A percentile compares a stretch with the other conserved stretches of the same genome.
Conservation (phyloP, 78 protist genomes). For the Dictyostelium discoideum region DNA sequence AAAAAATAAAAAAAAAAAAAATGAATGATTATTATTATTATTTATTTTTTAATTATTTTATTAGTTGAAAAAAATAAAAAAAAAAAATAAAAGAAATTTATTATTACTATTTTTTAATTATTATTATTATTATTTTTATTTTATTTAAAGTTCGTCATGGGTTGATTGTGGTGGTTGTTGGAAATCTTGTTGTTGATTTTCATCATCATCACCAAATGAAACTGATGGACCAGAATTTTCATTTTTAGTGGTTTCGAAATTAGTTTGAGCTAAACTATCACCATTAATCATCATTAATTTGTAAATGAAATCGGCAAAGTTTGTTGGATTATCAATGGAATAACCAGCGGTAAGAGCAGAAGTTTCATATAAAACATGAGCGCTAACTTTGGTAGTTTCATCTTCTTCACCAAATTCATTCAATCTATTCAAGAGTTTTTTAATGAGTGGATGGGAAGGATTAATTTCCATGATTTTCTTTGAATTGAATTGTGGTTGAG, state of each 20-base stretch:
- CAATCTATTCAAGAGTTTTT: slow-evolving; percentile 9
- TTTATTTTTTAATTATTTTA: too few relatives aligned
- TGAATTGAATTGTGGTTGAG: slow-evolving; percentile 19
- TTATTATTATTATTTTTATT: not conserved
- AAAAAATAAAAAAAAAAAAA: too few relatives aligned
- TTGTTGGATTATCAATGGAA: slow-evolving; percentile 82
- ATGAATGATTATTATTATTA: not conserved
- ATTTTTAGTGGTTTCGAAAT: not conserved
- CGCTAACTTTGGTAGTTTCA: slow-evolving; percentile 79
- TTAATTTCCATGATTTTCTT: slow-evolving; percentile 94
- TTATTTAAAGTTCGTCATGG: slow-evolving; percentile 30
- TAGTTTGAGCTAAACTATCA: slow-evolving; percentile 24
- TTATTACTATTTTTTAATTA: too few relatives aligned
- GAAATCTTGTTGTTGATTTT: not conserved
- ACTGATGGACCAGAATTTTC: not conserved
- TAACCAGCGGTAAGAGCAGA: slow-evolving; percentile 90
- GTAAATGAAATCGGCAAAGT: slow-evolving; percentile 86
- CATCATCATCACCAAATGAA: not conserved
- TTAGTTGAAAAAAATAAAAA: too few relatives aligned
- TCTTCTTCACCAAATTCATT: slow-evolving; percentile 74
- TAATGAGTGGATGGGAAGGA: slow-evolving; percentile 93
- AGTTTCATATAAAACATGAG: slow-evolving; percentile 90
- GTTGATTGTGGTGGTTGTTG: not conserved
- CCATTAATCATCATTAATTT: slow-evolving; percentile 71
- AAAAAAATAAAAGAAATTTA: too few relatives aligned